Base-by-base conservation (phyloP, 1,284 basidiomycete genomes). In the Puccinia triticina region DNA sequence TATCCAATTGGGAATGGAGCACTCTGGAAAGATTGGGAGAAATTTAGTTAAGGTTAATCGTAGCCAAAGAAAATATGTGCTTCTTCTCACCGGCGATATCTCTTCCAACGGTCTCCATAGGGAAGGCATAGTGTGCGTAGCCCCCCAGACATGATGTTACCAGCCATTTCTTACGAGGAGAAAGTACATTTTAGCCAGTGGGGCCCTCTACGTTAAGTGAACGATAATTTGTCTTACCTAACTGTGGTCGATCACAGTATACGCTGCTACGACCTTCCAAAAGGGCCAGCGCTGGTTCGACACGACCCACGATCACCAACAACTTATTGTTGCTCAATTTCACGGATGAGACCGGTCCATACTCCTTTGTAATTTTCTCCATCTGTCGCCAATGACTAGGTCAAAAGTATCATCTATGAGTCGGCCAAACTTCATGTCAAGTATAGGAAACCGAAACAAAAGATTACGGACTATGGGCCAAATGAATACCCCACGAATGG, bases 41-140 rank as follows among this genome's bases (percentile, higher is more conserved):
- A 46, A 3, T 50, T 71, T 34, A 71, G 48, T 40, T 29, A 5
- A 71, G 43, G 66, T 46, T 34, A 46, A 46, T 48, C 23, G 43
- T 12, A 29, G 21, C 12, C 10, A 43, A 43, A n/a, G 40, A 43
- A 43, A 43, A 43, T 21, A n/a, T 10, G 23, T 26, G 23, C 40
- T 46, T 1, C 16, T 46, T 74, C 71, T 66, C 26, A 81, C 71
- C 83, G 83, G 21, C 85, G 79, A 64, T 82, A 85, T 73, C 77
- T 53, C 2, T 84, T 69, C 84, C 84, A 85, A 4, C 84, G 69
- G 18, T 83, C 69, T n/a, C 83, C 83, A 61, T 84, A 83, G 55
- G 74, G 57, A 10, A 85, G 79, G 32, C 84, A 79, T n/a, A 85
- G 79, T 57, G 84, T 84, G 5, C 85, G 83, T 40, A 83, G 83